Conservation (phyloP, 2,329 filamentous ascomycete genomes). For the Xylaria sp. region DNA sequence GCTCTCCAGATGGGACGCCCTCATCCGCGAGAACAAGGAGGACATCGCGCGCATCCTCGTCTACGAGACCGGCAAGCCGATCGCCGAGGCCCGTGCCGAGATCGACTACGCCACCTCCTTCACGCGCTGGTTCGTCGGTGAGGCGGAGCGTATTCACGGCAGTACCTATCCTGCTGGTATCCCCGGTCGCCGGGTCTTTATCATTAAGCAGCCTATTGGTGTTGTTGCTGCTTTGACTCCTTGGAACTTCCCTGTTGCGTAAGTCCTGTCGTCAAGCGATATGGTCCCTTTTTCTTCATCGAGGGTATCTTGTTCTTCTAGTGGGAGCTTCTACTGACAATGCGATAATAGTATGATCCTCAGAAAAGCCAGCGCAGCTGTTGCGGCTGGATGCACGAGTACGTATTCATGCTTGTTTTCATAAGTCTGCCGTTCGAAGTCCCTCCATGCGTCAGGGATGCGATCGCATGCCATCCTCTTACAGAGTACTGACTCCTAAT, state of each 20-base stretch:
- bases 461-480: neutral
- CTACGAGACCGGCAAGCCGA: conserved; percentile 56
- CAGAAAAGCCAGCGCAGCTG: conserved; percentile 43
- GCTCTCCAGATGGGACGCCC: conserved; percentile 58
- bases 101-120: conserved; percentile 52
- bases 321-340: neutral
- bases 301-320: neutral
- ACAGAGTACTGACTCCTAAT: neutral
- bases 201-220: conserved; percentile 69
- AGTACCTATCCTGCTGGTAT: conserved; percentile 53
- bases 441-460: neutral
- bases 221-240: conserved; percentile 65
- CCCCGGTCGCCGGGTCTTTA: conserved; percentile 61
- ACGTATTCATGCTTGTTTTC: neutral
- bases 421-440: neutral
- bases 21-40: conserved; percentile 57
- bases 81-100: conserved; percentile 49
- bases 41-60: conserved; percentile 60
- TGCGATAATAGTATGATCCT: conserved; percentile 39
- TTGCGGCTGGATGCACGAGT: conserved; percentile 36
- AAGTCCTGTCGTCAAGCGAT: neutral
- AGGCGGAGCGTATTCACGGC: conserved; percentile 50
- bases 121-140: conserved; percentile 52
- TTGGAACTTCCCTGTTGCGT: conserved; percentile 63
- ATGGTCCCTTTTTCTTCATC: too few species aligned